Conservation (phyloP, 805 yeast genomes). For the Yarrowia sp. region DNA sequence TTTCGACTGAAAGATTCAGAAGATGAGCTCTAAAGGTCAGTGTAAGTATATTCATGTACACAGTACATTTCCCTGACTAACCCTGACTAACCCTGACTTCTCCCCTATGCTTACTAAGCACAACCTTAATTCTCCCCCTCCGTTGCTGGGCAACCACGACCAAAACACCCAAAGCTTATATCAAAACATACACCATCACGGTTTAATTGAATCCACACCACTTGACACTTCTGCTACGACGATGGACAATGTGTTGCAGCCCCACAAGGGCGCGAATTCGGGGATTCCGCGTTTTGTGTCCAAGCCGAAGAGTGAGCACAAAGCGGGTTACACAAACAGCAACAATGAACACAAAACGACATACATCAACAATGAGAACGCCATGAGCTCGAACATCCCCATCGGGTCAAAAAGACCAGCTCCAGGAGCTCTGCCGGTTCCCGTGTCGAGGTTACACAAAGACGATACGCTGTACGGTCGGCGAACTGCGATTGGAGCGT, state of each 20-base stretch:
- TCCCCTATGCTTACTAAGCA: too few species aligned
- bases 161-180: slow-evolving; percentile 11
- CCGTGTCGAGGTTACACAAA: slow-evolving; percentile 3
- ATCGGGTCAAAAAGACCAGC: slow-evolving; percentile 16
- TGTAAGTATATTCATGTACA: too few species aligned
- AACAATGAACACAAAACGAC: background rate
- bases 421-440: slow-evolving; percentile 5
- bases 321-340: too few species aligned
- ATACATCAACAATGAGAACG: background rate
- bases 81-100: too few species aligned
- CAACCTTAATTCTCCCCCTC: too few species aligned
- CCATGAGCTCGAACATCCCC: background rate
- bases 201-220: background rate
- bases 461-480: slow-evolving; percentile 26
- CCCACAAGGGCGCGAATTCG: slow-evolving; percentile 17
- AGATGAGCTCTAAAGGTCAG: too few species aligned
- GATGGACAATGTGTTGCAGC: slow-evolving; percentile 32
- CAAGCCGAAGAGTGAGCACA: background rate
- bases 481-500: background rate
- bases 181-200: slow-evolving; percentile 20
- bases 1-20: too few species aligned
- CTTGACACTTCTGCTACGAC: background rate
- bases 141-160: slow-evolving; percentile 19
- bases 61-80: too few species aligned
- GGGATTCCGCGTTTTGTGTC: slow-evolving; percentile 29